Conservation (phyloP, 2,329 filamentous ascomycete species). For the Mycosphaerella sp. region DNA sequence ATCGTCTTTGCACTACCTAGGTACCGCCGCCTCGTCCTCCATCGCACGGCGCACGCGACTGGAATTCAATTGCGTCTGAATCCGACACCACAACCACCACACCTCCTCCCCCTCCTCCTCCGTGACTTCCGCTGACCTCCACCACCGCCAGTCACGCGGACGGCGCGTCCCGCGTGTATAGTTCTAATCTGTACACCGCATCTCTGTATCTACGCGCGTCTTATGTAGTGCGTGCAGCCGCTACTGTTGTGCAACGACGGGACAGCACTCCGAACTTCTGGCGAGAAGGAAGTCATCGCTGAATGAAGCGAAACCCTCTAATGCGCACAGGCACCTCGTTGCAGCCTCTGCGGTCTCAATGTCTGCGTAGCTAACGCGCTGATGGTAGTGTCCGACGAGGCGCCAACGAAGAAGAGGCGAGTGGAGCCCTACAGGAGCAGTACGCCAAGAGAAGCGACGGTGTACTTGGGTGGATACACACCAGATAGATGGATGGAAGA, state of each 20-base stretch:
- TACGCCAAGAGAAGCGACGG: conserved; percentile 20
- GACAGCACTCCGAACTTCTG: not conserved
- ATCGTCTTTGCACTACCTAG: not conserved
- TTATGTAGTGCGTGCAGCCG: not conserved
- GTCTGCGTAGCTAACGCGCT: not conserved
- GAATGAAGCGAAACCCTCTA: not conserved
- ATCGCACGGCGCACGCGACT: not conserved
- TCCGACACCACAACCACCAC: not conserved
- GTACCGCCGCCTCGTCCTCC: not conserved
- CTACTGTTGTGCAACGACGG: not conserved
- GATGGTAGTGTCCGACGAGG: conserved; percentile 4
- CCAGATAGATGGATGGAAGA: conserved; percentile 23
- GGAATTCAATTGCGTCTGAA: not conserved
- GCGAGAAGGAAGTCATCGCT: not conserved
- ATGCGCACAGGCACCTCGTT: not conserved
- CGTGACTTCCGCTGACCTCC: not conserved
- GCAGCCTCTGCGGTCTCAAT: not conserved
- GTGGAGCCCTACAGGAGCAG: not conserved
- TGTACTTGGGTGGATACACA: conserved; percentile 8
- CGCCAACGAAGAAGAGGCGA: conserved; percentile 15
- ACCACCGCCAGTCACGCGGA: not conserved
- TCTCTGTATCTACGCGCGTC: not conserved
- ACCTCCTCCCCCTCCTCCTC: not conserved
- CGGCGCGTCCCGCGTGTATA: too few species aligned
- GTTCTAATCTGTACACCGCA: too few species aligned